Conservation (phyloP, 306 rosid genomes). For the Crataegus laevigata region DNA sequence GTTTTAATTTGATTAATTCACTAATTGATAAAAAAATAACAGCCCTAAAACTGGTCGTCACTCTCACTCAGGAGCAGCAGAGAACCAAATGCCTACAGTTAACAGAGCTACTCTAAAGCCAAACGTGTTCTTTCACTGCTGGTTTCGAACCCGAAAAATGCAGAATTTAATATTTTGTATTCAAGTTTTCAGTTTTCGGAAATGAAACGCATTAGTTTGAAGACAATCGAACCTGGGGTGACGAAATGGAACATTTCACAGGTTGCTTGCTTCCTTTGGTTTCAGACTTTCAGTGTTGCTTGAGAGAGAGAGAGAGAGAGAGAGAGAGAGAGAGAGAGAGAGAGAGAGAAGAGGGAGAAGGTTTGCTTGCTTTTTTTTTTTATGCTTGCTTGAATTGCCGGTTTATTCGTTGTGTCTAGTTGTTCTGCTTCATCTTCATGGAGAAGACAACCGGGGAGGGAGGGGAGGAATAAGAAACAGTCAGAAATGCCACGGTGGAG, state of each 20-base stretch:
- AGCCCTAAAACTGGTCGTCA: neutral
- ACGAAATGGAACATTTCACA: neutral
- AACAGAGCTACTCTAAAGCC: neutral
- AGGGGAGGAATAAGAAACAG: neutral
- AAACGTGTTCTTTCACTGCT: neutral
- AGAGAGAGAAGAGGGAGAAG: neutral
- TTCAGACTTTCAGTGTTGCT: neutral
- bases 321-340: neutral
- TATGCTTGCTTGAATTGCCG: neutral
- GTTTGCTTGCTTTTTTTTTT: neutral
- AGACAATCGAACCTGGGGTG: constrained; percentile 16
- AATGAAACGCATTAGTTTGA: neutral
- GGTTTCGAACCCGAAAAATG: neutral
- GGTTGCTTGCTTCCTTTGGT: neutral
- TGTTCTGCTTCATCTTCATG: neutral
- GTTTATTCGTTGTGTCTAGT: neutral
- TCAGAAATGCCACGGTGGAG: neutral
- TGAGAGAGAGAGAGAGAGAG: neutral
- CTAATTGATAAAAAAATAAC: neutral
- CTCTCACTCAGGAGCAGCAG: neutral
- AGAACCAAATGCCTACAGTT: neutral
- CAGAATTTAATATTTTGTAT: too few species aligned
- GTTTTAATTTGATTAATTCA: neutral
- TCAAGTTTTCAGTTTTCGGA: too few species aligned
- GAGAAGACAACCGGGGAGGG: neutral